These are phyloP conservation scores for Geranium rotundifolium DNA, from an alignment of 345 rosid species.

Conservation along the genomic window DNA sequence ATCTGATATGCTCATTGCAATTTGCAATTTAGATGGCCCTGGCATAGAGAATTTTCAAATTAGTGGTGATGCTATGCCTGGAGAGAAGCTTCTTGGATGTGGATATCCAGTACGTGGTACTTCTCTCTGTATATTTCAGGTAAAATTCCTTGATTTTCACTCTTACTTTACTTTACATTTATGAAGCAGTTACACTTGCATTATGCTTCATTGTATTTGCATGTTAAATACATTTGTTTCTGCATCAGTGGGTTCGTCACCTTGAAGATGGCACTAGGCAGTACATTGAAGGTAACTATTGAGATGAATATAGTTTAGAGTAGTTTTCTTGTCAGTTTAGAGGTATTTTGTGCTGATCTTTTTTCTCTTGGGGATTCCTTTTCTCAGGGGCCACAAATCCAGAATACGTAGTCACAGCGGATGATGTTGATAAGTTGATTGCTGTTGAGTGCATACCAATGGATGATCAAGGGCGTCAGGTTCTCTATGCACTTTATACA, in stretches of 20 bases:
- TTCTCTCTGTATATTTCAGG: slow-evolving; percentile 97
- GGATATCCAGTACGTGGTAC: slow-evolving; percentile 89
- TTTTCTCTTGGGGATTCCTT: neutral
- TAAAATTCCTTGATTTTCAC: slow-evolving; percentile 13
- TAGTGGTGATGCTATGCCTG: slow-evolving; percentile 78
- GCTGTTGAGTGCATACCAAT: slow-evolving; percentile 99
- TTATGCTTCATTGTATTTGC: neutral
- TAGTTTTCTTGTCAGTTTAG: neutral
- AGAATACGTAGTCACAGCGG: slow-evolving; percentile 91
- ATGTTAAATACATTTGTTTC: neutral
- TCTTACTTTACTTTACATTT: neutral
- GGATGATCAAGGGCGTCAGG: slow-evolving; percentile 97
- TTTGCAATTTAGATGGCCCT: slow-evolving; percentile 54
- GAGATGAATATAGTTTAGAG: neutral
- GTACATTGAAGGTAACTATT: slow-evolving; percentile 72
- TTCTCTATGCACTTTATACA: slow-evolving; percentile 10
- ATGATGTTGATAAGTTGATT: slow-evolving; percentile 90
- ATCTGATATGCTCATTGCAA: slow-evolving; percentile 18
- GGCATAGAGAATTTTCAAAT: slow-evolving; percentile 91
- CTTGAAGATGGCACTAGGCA: slow-evolving; percentile 91
- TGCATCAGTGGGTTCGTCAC: slow-evolving; percentile 81
- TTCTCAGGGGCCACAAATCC: slow-evolving; percentile 93
- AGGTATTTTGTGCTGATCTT: slow-evolving; percentile 1
- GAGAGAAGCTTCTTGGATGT: slow-evolving; percentile 86
- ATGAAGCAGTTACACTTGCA: neutral